Evolutionary conservation across 2,329 filamentous ascomycete genomes (phyloP).

Genomic region (Hymenoscyphus scutula): DNA sequence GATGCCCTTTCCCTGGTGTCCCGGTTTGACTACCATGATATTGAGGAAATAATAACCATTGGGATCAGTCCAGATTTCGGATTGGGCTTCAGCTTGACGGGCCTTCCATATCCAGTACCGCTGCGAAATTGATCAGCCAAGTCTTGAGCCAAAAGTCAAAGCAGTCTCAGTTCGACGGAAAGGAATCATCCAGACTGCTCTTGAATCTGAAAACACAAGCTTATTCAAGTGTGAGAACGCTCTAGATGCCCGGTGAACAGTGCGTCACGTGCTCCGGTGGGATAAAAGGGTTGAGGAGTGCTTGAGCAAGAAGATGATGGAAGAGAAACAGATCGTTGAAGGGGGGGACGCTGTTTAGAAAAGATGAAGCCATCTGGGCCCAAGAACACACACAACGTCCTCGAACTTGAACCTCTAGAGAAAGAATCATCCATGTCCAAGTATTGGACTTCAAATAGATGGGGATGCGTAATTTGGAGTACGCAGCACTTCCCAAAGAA

Average conservation of each 20-base stretch:
- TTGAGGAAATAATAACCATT: slow-evolving; percentile 75
- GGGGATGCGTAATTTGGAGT: not conserved
- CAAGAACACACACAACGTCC: not conserved
- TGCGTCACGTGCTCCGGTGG: not conserved
- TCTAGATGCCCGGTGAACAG: not conserved
- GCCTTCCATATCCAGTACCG: slow-evolving; percentile 54
- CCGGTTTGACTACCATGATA: slow-evolving; percentile 66
- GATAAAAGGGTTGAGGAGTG: not conserved
- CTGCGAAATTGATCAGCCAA: not conserved
- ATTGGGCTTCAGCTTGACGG: slow-evolving; percentile 60
- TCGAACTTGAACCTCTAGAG: not conserved
- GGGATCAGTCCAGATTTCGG: slow-evolving; percentile 61
- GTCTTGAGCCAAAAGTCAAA: not conserved
- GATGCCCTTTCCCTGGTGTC: slow-evolving; percentile 64
- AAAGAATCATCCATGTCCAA: not conserved
- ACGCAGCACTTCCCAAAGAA: not conserved
- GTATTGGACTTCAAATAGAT: not conserved
- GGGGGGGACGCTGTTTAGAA: not conserved
- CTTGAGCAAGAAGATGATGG: not conserved
- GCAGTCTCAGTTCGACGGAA: not conserved
- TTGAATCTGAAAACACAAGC: not conserved
- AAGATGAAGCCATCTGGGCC: not conserved
- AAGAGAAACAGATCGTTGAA: not conserved
- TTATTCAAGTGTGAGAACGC: not conserved
- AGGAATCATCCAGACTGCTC: not conserved